Evolutionary conservation across 2,329 filamentous ascomycete species (phyloP), one percentile per base, ranked within the genome.

Genomic region (Camptophora hylomeconis): DNA sequence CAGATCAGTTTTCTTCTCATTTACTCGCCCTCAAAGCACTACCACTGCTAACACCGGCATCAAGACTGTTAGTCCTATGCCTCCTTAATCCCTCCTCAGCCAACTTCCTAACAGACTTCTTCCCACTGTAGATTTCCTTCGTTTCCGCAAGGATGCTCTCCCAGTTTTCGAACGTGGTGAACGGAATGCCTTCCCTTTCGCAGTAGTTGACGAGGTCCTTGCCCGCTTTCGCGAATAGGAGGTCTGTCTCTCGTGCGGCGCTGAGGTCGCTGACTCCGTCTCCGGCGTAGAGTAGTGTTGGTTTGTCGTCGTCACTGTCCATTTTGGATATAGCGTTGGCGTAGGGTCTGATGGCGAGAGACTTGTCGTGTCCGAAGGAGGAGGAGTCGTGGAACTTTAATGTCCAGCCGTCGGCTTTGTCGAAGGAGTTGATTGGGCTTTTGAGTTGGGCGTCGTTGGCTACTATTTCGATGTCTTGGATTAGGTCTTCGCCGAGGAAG

Each of bases 341-440:
- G 57, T 95, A 95, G 28, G 83, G 83, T 41, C 81, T 74, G 47
- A 98, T 83, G 51, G 89, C 82, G 30, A 87, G 64, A 15, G 78
- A 86, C 70, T 98, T 98, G 66, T 98, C 87, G 52, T 98, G 89
- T n/a, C 89, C 89, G 47, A 92, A 92, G 34, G 75, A 68, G 49
- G 79, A 81, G 38, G 35, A 31, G 51, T 98, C 86, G 48, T 83
- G 84, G 58, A 77, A 98, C 34, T 72, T 64, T 27, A 98, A 87
- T 48, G 77, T 64, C 89, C 89, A 98, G 17, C 84, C 87, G 11
- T 72, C 72, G 49, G 80, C 72, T 28, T 83, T 72, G 44, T 89
- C 77, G 50, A 92, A 78, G 45, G 58, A 65, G 67, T 82, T 77
- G 22, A 72, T 82, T 58, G 75, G 58, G 52, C 69, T 49, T 41